phyloP scores from a whole-genome alignment of 345 rosid species.

The Gossypium thurberi region DNA sequence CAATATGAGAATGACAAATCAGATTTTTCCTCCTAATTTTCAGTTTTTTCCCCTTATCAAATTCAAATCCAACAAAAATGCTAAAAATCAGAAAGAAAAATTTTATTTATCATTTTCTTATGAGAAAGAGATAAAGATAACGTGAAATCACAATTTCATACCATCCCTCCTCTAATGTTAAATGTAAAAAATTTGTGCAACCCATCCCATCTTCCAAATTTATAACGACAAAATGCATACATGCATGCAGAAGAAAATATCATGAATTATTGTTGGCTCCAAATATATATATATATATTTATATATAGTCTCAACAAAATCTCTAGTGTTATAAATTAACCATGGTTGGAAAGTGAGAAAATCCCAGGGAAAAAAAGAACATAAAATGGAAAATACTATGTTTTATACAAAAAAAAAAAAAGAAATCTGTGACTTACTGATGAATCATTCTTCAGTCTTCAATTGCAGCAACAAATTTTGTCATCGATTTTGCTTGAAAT shows the following conservation, averaged over 20 bases:
- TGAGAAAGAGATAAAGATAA: rapidly evolving
- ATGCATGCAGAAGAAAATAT: neutral
- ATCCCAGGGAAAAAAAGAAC: neutral
- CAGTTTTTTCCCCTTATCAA: rapidly evolving
- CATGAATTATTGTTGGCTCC: too few species aligned
- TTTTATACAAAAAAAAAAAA: neutral
- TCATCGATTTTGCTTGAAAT: neutral
- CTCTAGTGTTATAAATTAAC: neutral
- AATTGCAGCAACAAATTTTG: neutral
- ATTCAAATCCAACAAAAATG: too few species aligned
- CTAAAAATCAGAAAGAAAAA: too few species aligned
- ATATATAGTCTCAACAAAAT: constrained; percentile 2
- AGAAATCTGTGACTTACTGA: constrained; percentile 11
- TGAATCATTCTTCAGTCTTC: neutral
- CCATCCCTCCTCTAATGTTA: rapidly evolving
- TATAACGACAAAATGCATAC: neutral
- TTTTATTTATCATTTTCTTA: too few species aligned
- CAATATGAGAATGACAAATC: too few species aligned
- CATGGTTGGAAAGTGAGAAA: neutral
- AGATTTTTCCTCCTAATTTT: too few species aligned
- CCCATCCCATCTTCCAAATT: too few species aligned
- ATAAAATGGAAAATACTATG: neutral
- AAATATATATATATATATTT: too few species aligned
- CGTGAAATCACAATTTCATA: rapidly evolving
- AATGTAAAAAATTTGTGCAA: neutral